Conservation (phyloP, 192 early-diverging fungal genomes). For the Podila verticillata region DNA sequence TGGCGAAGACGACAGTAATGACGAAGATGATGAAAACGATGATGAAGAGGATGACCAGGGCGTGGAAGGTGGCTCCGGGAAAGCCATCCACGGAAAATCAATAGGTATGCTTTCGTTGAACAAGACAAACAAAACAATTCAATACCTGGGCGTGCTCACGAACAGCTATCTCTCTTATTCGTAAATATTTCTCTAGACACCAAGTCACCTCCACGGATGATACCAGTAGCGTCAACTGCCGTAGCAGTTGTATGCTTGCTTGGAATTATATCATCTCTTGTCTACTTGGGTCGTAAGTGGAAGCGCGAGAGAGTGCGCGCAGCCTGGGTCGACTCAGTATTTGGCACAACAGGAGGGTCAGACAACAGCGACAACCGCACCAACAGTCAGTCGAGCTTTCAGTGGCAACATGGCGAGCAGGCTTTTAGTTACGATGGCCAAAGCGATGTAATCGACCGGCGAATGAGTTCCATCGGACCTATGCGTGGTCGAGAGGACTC, state of each 20-base stretch:
- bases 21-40: not conserved
- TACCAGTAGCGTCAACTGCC: conserved; percentile 25
- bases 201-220: conserved; percentile 1
- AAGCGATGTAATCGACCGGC: not conserved
- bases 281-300: conserved; percentile 22
- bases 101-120: too few relatives aligned
- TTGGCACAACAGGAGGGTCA: conserved; percentile 8
- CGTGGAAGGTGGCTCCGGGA: not conserved
- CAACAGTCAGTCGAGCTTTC: not conserved
- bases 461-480: not conserved
- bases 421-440: not conserved
- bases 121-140: not conserved
- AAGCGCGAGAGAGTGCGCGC: conserved; percentile 12
- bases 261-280: conserved; percentile 9
- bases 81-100: not conserved
- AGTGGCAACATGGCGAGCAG: not conserved
- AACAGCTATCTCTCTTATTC: not conserved
- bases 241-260: conserved; percentile 15
- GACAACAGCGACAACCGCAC: not conserved
- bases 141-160: not conserved
- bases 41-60: not conserved
- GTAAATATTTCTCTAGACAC: not conserved
- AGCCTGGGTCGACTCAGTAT: conserved; percentile 36
- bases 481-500: not conserved
- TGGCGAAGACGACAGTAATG: not conserved